Conservation (phyloP, 2,329 filamentous ascomycete genomes). For the Colletotrichum shisoi region DNA sequence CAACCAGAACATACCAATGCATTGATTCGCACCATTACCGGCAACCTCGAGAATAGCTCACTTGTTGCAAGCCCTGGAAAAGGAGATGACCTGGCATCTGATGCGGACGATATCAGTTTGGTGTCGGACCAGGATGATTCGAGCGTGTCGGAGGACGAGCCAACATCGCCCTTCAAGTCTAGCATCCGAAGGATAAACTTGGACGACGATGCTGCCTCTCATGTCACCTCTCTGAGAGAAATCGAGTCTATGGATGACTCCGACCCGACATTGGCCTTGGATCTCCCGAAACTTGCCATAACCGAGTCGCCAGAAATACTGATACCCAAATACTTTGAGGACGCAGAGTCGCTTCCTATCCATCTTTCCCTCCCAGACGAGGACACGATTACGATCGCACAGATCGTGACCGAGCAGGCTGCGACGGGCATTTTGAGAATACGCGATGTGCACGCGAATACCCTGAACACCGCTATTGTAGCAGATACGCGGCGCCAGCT, state of each 20-base stretch:
- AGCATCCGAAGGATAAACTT: constrained; percentile 53
- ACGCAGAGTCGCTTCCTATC: constrained; percentile 62
- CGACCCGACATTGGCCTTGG: constrained; percentile 58
- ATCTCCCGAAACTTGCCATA: constrained; percentile 59
- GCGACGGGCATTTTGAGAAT: constrained; percentile 55
- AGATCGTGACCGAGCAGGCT: constrained; percentile 76
- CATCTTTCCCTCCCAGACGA: constrained; percentile 61
- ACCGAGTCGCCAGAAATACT: constrained; percentile 60
- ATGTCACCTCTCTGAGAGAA: constrained; percentile 61
- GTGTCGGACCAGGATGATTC: constrained; percentile 65
- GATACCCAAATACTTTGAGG: constrained; percentile 64
- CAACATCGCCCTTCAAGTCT: constrained; percentile 60
- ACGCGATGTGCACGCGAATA: constrained; percentile 33
- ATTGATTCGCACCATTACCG: constrained; percentile 51
- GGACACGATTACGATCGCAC: constrained; percentile 71
- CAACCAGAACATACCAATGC: constrained; percentile 42
- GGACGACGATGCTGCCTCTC: constrained; percentile 64
- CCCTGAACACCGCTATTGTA: constrained; percentile 41
- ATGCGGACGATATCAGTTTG: constrained; percentile 60
- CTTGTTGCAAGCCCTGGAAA: constrained; percentile 52
- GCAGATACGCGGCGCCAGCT: constrained; percentile 54
- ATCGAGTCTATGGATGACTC: constrained; percentile 56
- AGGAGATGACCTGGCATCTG: constrained; percentile 52
- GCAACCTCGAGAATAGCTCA: constrained; percentile 48
- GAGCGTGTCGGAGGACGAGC: constrained; percentile 60